Evolutionary conservation across 208 protist genomes (phyloP), one percentile per base, ranked within the genome.

Genomic region (Leishmania tropica): DNA sequence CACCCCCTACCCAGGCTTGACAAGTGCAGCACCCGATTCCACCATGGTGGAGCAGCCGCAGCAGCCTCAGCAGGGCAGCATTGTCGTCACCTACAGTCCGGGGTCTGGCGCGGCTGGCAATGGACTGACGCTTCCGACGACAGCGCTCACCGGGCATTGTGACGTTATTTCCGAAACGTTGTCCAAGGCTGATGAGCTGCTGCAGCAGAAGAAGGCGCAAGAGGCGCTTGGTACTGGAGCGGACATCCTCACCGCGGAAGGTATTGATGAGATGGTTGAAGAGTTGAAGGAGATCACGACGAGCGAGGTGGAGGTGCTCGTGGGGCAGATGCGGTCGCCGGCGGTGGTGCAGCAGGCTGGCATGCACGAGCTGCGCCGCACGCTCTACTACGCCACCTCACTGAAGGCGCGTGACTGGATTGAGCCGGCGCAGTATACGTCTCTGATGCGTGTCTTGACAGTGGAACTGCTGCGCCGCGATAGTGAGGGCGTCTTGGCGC

Each of bases 361-460:
- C 62, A 97, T 97, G 94, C 94, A 97, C 79, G 95, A 98, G 84
- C 77, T 98, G 65, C 89, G 95, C 1, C 92, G 95, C 24, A 94
- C 92, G 35, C 89, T 98, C 56, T 97, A 95, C 87, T 97, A 98
- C 83, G 87, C 92, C 74, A 95, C 92, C 13, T 90, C 89, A 51
- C 82, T 98, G 48, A 93, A 93, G 75, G 78, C 89, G 42, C 84
- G 88, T 3, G 84, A 85, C 51, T 98, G 95, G 93, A 83, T 98
- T 8, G 90, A 93, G 65, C 70, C 83, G 40, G 62, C 71, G 37
- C 83, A 84, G 62, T 98, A 96, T 85, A 94, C 85, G 24, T 78
- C 80, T 4, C 76, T 95, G 72, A 98, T 98, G 95, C 93, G 93
- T 3, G 83, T 87, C 72, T 87, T 98, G 40, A 96, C 92, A n/a